Conservation (phyloP, 2,329 filamentous ascomycete genomes). For the Penicillium sp. region DNA sequence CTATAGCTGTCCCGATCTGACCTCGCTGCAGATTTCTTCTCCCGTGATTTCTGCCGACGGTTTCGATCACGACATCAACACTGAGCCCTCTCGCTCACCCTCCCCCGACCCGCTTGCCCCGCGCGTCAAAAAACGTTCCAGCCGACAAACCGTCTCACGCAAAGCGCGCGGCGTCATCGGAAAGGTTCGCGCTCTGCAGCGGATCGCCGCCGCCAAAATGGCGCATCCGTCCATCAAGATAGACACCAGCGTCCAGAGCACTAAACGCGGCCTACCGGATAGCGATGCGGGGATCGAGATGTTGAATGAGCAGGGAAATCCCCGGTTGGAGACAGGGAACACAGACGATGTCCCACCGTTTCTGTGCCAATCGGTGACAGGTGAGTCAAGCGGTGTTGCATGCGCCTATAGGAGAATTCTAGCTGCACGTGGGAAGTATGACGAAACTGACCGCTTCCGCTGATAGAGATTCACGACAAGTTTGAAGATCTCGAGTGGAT, state of each 20-base stretch:
- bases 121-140: slow-evolving; percentile 33
- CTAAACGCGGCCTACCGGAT: slow-evolving; percentile 41
- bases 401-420: slow-evolving; percentile 18
- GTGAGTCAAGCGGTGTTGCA: slow-evolving; percentile 32
- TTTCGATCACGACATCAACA: slow-evolving; percentile 28
- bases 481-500: slow-evolving; percentile 64
- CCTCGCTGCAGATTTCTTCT: slow-evolving; percentile 33
- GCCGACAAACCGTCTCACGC: slow-evolving; percentile 35
- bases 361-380: slow-evolving; percentile 38
- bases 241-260: slow-evolving; percentile 39
- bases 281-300: slow-evolving; percentile 33
- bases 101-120: slow-evolving; percentile 34
- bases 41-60: slow-evolving; percentile 23
- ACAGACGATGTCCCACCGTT: slow-evolving; percentile 39
- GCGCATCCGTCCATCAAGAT: slow-evolving; percentile 43
- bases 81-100: slow-evolving; percentile 33
- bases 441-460: slow-evolving; percentile 15
- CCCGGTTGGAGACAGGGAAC: slow-evolving; percentile 28
- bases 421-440: slow-evolving; percentile 14
- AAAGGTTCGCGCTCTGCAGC: slow-evolving; percentile 42
- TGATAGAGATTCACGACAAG: slow-evolving; percentile 58
- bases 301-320: slow-evolving; percentile 30
- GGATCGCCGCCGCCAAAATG: slow-evolving; percentile 44
- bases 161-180: slow-evolving; percentile 45
- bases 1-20: slow-evolving; percentile 46